phyloP scores from a whole-genome alignment of 148 eudicot species.

The Camellia japonica region DNA sequence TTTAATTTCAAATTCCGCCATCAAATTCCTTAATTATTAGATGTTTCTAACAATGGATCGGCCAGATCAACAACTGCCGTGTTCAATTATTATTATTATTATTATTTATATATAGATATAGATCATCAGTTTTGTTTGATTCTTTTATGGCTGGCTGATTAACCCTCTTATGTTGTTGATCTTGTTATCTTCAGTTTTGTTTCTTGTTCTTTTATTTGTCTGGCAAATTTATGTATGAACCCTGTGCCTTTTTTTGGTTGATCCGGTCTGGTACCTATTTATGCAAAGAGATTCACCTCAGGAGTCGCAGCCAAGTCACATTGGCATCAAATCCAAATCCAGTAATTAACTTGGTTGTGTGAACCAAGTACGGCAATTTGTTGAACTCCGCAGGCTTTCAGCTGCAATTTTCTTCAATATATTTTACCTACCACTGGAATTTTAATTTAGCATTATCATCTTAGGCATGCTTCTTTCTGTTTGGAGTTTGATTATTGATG shows the following conservation, averaged over 20 bases:
- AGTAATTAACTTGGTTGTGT: neutral
- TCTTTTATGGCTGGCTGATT: neutral
- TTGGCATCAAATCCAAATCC: neutral
- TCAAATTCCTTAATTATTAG: too few relatives aligned
- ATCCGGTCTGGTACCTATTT: neutral
- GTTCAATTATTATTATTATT: neutral
- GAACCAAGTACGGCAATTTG: neutral
- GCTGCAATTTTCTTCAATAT: neutral
- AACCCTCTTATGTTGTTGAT: neutral
- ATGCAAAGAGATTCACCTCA: neutral
- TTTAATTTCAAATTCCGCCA: too few relatives aligned
- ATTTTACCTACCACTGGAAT: neutral
- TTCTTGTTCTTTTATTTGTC: too few relatives aligned
- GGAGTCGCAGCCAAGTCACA: neutral
- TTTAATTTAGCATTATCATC: neutral
- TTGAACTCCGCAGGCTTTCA: neutral
- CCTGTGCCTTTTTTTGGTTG: neutral
- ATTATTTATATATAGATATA: neutral
- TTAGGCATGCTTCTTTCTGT: neutral
- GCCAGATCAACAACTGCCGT: constrained; percentile 2
- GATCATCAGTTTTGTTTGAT: neutral
- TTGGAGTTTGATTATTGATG: neutral
- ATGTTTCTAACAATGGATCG: neutral
- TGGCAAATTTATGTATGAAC: neutral
- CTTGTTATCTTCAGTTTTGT: neutral